Evolutionary conservation across 306 rosid species (phyloP).

Genomic region (Alnus rubra): DNA sequence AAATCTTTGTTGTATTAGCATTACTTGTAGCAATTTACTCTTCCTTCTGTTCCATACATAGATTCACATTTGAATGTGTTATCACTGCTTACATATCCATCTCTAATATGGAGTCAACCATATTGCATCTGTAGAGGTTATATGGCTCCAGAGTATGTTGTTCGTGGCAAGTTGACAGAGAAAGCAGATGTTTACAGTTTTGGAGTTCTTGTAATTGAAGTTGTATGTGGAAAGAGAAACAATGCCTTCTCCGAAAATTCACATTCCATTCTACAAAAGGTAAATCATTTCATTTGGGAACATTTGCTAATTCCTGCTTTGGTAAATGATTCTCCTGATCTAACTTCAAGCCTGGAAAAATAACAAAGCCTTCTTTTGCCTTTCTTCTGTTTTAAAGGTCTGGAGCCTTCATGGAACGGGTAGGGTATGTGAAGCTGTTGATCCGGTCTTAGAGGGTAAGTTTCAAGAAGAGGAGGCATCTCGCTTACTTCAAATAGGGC

Average conservation of each 20-base stretch:
- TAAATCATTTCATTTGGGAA: neutral
- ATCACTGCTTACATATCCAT: neutral
- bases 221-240: constrained; percentile 57
- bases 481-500: constrained; percentile 47
- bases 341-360: neutral
- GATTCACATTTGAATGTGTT: neutral
- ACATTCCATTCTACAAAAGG: constrained; percentile 41
- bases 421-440: constrained; percentile 38
- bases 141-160: constrained; percentile 77
- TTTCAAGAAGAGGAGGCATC: constrained; percentile 38
- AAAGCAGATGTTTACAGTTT: constrained; percentile 81
- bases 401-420: constrained; percentile 45
- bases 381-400: constrained; percentile 24
- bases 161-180: constrained; percentile 62
- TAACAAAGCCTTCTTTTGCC: neutral
- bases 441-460: constrained; percentile 36
- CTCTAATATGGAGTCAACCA: neutral
- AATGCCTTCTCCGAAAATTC: constrained; percentile 28
- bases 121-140: constrained; percentile 51
- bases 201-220: constrained; percentile 63
- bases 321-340: neutral
- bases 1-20: neutral
- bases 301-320: neutral
- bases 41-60: neutral
- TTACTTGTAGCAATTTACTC: neutral